A percentile compares a stretch with the other conserved stretches of the same genome.
Conservation (phyloP, 108 stramenopile species). For the Asterionellopsis glacialis region DNA sequence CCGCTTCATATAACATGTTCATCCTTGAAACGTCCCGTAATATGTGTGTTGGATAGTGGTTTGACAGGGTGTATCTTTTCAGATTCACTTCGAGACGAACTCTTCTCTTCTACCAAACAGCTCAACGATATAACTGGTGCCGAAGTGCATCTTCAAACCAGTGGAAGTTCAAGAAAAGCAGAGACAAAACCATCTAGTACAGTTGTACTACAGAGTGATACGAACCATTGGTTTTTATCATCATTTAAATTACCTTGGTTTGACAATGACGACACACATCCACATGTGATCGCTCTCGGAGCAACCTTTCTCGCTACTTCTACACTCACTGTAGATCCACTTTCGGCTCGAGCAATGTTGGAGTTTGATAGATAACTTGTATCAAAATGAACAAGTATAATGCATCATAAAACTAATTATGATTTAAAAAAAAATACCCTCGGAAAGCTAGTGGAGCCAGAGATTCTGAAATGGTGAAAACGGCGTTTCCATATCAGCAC, state of each 20-base stretch:
- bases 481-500: no score
- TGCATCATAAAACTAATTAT: no score
- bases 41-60: constrained; percentile 33
- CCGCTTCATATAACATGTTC: constrained; percentile 2
- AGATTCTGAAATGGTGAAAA: no score
- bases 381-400: no score
- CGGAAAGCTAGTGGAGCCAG: no score
- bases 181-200: background rate
- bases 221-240: constrained; percentile 7
- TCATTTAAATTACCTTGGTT: constrained; percentile 14
- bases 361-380: no score
- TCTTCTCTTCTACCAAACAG: background rate
- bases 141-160: no score
- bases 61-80: constrained; percentile 43
- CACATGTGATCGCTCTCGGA: constrained; percentile 25
- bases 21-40: constrained; percentile 16
- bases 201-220: constrained; percentile 1
- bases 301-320: constrained; percentile 10
- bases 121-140: background rate
- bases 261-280: constrained; percentile 8
- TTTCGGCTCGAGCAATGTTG: no score
- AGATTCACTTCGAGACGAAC: constrained; percentile 19
- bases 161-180: background rate
- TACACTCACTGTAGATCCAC: constrained; percentile 10
- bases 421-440: no score